Percentiles rank a stretch among this genome's conserved stretches.
Evolutionary conservation across 2,329 filamentous ascomycete species (phyloP).

Genomic region (Dactylellina drechsleri): DNA sequence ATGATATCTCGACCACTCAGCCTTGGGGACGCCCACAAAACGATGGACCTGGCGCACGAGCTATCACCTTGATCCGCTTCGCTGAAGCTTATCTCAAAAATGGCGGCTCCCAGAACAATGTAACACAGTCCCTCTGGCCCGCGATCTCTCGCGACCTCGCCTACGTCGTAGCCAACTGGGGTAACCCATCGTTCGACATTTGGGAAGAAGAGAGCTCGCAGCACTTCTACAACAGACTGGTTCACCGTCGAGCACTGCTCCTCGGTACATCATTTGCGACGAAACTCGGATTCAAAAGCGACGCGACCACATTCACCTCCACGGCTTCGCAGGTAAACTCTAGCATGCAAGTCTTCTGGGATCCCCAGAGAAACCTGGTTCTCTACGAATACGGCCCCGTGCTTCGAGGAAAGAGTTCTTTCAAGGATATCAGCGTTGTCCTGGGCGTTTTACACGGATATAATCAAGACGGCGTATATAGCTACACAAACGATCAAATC

Average conservation of each 20-base stretch:
- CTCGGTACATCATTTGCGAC: slow-evolving; percentile 72
- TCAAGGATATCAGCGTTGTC: slow-evolving; percentile 52
- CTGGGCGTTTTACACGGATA: slow-evolving; percentile 47
- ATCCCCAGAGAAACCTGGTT: slow-evolving; percentile 57
- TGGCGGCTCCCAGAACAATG: slow-evolving; percentile 66
- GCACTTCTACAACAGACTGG: slow-evolving; percentile 80
- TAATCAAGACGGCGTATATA: slow-evolving; percentile 35
- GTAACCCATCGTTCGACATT: slow-evolving; percentile 74
- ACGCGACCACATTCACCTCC: slow-evolving; percentile 23
- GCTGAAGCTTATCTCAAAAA: slow-evolving; percentile 76
- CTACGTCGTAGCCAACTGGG: slow-evolving; percentile 79
- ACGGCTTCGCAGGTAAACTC: slow-evolving; percentile 68
- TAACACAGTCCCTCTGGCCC: slow-evolving; percentile 70
- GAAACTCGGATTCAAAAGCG: slow-evolving; percentile 65
- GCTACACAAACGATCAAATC: slow-evolving; percentile 44
- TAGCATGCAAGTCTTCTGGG: slow-evolving; percentile 80
- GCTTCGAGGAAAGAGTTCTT: slow-evolving; percentile 45
- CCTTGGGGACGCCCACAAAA: slow-evolving; percentile 81
- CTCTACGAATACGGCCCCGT: slow-evolving; percentile 45
- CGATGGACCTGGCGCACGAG: slow-evolving; percentile 80
- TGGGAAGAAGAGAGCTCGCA: slow-evolving; percentile 83
- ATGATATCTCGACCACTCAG: slow-evolving; percentile 8
- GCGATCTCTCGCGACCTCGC: slow-evolving; percentile 68
- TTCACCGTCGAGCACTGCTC: slow-evolving; percentile 72
- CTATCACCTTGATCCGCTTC: slow-evolving; percentile 77